Evolutionary conservation across 2,329 filamentous ascomycete genomes (phyloP), one percentile per base, ranked within the genome.

Genomic region (Hypoxylon sp.): DNA sequence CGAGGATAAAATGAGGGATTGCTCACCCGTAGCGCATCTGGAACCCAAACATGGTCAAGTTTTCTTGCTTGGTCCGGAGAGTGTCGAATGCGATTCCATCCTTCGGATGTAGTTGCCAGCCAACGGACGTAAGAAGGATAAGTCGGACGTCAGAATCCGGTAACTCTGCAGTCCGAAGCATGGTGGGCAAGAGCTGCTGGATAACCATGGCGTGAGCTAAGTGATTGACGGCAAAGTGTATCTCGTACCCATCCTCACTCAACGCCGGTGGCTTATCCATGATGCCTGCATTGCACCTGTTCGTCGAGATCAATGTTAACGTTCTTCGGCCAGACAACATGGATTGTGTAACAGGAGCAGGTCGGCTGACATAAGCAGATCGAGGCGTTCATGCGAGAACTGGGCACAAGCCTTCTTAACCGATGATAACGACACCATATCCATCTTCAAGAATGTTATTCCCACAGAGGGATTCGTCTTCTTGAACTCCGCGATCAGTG

Each of bases 211-310:
- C 81, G 51, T 85, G 82, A 2, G 81, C 83, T 3, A 85, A 69
- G 63, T 85, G 82, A 57, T 85, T 86, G 2, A 80, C 81, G 1
- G 79, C 82, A 64, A 85, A 83, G 54, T 83, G 80, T 11, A 80
- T 72, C 69, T 85, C 83, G 60, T 82, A 84, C 10, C 82, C 82
- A n/a, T 84, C 81, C 14, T 76, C 72, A 13, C 79, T 83, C 5
- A 80, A 64, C 2, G 71, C 74, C 0, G 80, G 74, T 8, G 80
- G 76, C 26, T 71, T 62, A 6, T 77, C 79, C 78, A 84, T 82
- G 47, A 83, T 78, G 0, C 83, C 84, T 0, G 82, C 83, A 63
- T 84, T 84, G 48, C 80, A 80, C 66, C 66, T 69, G 67, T 33
- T 47, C 4, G 8, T 42, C 3, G 8, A 1, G 3, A 11, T 69